Percentiles rank a stretch among this genome's conserved stretches.
phyloP scores from a whole-genome alignment of 192 early-diverging fungal species.

The Rhizophlyctis rosea region DNA sequence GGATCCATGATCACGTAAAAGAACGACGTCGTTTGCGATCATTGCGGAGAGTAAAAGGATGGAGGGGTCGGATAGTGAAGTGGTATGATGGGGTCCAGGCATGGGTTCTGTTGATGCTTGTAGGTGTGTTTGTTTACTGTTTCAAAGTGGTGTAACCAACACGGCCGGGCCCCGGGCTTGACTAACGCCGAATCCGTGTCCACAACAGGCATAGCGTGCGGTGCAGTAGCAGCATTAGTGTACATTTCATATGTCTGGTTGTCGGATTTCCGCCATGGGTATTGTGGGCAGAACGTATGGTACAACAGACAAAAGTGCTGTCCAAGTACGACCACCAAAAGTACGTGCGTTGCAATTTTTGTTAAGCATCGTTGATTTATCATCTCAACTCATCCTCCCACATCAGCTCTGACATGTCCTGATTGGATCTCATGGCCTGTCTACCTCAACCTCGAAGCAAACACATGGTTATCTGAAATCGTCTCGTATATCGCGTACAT shows the following conservation, averaged over 20 bases:
- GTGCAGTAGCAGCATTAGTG: conserved; percentile 38
- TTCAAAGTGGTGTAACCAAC: not conserved
- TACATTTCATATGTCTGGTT: conserved; percentile 35
- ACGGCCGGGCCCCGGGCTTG: not conserved
- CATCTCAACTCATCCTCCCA: too few species aligned
- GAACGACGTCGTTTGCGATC: conserved; percentile 21
- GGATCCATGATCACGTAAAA: conserved; percentile 83
- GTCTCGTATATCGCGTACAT: conserved; percentile 7
- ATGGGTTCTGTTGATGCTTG: conserved; percentile 40
- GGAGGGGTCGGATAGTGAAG: conserved; percentile 8
- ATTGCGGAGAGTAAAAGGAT: conserved; percentile 19
- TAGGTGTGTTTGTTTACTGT: conserved; percentile 23
- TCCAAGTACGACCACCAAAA: not conserved
- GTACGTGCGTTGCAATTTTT: too few species aligned
- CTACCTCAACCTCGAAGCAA: not conserved
- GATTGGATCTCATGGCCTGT: conserved; percentile 8
- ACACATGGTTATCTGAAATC: not conserved
- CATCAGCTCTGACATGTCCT: too few species aligned
- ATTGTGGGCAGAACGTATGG: conserved; percentile 23
- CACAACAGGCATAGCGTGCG: conserved; percentile 28
- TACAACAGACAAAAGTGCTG: conserved; percentile 4
- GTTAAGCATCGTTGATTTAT: too few species aligned
- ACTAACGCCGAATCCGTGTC: too few species aligned
- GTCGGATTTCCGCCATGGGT: conserved; percentile 38
- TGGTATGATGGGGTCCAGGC: conserved; percentile 24